Base-by-base conservation (phyloP, 768 basidiomycete genomes). In the Daedalea quercina region DNA sequence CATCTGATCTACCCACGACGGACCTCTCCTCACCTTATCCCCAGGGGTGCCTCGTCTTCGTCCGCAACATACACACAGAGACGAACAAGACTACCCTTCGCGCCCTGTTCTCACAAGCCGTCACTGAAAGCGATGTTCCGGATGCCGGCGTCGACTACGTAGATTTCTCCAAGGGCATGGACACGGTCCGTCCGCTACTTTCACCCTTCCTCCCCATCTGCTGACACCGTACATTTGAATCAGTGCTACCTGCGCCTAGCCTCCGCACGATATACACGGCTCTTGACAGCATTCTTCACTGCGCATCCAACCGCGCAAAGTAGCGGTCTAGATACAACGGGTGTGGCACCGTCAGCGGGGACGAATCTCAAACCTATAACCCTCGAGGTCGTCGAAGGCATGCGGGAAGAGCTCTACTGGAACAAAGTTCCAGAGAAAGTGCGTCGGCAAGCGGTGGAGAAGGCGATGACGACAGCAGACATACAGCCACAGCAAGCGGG, bases 71-170 rank as follows among this genome's bases (percentile, higher is more conserved):
- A 8, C 85, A 90, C 54, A 71, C 79, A 2, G 80, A 82, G 52
- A 88, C 89, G 24, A 93, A 90, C 64, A 91, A 90, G 66, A 91
- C 90, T 0, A 84, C 86, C 0, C 72, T 93, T 15, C 84, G 81
- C 41, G 65, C 71, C 2, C 64, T 89, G 4, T 83, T 90, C 54
- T 60, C 72, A 0, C 63, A 62, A 7, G 74, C 78, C 1, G 75
- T 81, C 42, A 55, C 60, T 3, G 23, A n/a, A 19, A 60, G 41
- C 1, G 47, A 49, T 13, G 25, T 33, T 9, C 2, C 49, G 25
- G 15, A 28, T 7, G 67, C 69, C 7, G 78, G 73, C 1, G 65
- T 92, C 25, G 86, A 91, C 61, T 93, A 93, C 51, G 77, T 91
- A 17, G 90, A 92, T 67, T 91, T 80, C 64, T 81, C 64, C 57